A percentile compares a stretch with the other conserved stretches of the same genome.
phyloP scores from a whole-genome alignment of 2,329 filamentous ascomycete genomes.

The Alternaria triticina region DNA sequence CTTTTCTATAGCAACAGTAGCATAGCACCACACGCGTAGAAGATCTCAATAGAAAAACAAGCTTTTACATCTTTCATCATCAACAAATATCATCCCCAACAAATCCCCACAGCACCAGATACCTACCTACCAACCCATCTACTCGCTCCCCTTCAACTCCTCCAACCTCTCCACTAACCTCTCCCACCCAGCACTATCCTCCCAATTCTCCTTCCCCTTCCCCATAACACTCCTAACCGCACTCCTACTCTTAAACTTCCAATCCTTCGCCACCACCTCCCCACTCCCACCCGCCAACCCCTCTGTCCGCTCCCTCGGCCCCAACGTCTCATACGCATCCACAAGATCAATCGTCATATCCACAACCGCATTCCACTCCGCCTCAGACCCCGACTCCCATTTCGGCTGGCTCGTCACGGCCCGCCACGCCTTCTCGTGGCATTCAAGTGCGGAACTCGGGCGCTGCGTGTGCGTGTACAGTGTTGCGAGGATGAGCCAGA shows the following conservation, averaged over 20 bases:
- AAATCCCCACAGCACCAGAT: neutral
- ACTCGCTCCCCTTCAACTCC: conserved; percentile 48
- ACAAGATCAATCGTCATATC: conserved; percentile 81
- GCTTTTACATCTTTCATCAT: neutral
- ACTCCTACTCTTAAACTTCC: conserved; percentile 87
- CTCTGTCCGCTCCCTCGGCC: conserved; percentile 57
- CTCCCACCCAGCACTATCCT: conserved; percentile 73
- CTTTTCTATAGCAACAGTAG: neutral
- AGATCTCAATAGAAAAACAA: neutral
- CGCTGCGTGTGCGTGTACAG: conserved; percentile 76
- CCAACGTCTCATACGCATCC: conserved; percentile 80
- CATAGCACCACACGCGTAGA: neutral
- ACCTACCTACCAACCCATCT: neutral
- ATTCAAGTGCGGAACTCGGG: conserved; percentile 75
- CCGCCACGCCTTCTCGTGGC: conserved; percentile 89
- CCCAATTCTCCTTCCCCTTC: conserved; percentile 81
- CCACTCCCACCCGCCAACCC: conserved; percentile 57
- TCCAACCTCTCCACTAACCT: conserved; percentile 60
- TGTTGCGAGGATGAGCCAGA: conserved; percentile 78
- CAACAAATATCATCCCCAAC: fast-evolving
- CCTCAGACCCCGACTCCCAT: conserved; percentile 63
- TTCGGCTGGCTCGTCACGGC: conserved; percentile 65
- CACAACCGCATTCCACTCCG: conserved; percentile 75
- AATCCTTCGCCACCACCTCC: conserved; percentile 74
- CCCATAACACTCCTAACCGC: conserved; percentile 84